Base-by-base conservation (phyloP, 2,329 filamentous ascomycete genomes). In the Cladophialophora yegresii region DNA sequence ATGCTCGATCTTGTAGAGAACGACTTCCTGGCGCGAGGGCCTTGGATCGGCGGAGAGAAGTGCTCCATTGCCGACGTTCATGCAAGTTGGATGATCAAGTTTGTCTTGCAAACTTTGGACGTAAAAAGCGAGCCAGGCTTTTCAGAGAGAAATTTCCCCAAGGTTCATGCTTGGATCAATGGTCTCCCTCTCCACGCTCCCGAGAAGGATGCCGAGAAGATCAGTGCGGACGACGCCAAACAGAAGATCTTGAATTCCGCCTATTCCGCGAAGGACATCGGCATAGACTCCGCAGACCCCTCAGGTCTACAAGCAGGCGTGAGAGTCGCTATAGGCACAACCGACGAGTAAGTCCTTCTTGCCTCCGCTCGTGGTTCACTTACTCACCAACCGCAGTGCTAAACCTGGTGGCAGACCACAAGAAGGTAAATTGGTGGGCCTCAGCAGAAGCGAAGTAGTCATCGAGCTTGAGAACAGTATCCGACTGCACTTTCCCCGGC, bases 401-500 rank as follows among this genome's bases (percentile, higher is more conserved):
- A 62, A 49, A 56, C 58, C 62, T 10, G 54, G 54, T 26, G 49
- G 57, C 47, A 50, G 51, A 43, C 51, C 55, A 22, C 61, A 63
- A 32, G 40, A 36, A 26, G 64, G 64, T 10, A 60, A 23, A 54
- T 53, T 66, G 3, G 54, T 64, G 10, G 64, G 66, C 36, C 47
- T 68, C 28, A 53, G 54, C 40, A 49, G 43, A 60, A 10, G 54
- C 47, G 45, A 65, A 45, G 56, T 66, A n/a, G 61, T 62, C 36
- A 40, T 68, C 32, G 61, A 68, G 61, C 54, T 64, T 16, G 57
- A 60, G n/a, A 66, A 67, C 57, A 43, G 63, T n/a, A n/a, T 63
- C 22, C 45, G 63, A 45, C 33, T 65, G 53, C 59, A 63, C 30
- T 65, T 63, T 40, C 65, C 63, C 1, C 40, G 64, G 30, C 28